Evolutionary conservation across 164 flowering plant genomes (phyloP), one percentile per base, ranked within the genome.

Genomic region (Vitis amurensis): DNA sequence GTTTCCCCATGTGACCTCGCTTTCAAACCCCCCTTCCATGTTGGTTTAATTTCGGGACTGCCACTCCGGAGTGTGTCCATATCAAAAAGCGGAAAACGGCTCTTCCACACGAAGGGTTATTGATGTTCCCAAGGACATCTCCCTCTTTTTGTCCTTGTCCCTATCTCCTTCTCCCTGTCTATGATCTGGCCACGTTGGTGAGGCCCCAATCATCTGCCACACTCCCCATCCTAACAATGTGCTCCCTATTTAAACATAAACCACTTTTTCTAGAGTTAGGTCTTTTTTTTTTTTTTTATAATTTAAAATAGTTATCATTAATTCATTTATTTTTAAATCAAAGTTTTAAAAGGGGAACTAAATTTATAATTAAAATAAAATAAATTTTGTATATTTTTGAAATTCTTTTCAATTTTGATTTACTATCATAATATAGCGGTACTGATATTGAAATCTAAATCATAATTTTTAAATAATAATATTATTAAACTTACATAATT

Each of bases 1-100:
- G 44, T 29, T 61, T 17, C 64, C 74, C 79, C 83, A 80, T 77
- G 83, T 80, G 83, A 65, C 27, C 44, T 16, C 37, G 1, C 19
- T 63, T 15, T 8, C 37, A 59, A 59, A 61, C 16, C 19, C 27
- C 29, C 74, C 71, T 19, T 47, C 31, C 0, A 17, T 63, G 65
- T 69, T 57, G n/a, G 12, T 9, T 57, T 47, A 71, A 76, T 68
- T 30, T 61, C 78, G 59, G 67, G 31, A 70, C 1, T 66, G 60
- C 78, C 74, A 66, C 57, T 59, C 31, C 59, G 53, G n/a, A n/a
- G 59, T 14, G 8, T 66, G 29, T 29, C 68, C 27, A 14, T 6
- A 52, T 37, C 44, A 37, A 37, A 37, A 37, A 37, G 44, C 6
- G 44, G 44, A 66, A 66, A 51, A 51, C 68, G 68, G 68, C 57